Conservation (phyloP, 2,329 filamentous ascomycete species). For the Diaporthe australafricana region DNA sequence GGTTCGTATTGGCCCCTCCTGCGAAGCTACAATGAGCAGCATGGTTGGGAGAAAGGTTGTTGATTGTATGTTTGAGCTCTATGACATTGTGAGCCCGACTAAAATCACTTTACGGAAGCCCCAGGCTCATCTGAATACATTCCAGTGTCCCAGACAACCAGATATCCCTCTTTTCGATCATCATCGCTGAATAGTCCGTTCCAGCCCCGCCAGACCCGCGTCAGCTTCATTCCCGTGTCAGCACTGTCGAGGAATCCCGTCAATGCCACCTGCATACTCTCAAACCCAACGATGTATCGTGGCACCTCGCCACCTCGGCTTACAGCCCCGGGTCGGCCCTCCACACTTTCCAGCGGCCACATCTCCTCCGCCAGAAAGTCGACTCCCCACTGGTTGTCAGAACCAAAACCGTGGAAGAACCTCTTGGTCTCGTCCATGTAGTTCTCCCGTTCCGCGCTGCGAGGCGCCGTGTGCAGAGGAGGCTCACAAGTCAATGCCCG, state of each 20-base stretch:
- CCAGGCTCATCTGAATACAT: slow-evolving; percentile 41
- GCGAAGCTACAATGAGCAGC: too few relatives aligned
- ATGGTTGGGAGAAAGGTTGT: not conserved
- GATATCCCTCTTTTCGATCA: slow-evolving; percentile 63
- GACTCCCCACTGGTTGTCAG: slow-evolving; percentile 41
- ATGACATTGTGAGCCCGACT: not conserved
- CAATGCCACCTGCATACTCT: slow-evolving; percentile 64
- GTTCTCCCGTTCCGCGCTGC: slow-evolving; percentile 66
- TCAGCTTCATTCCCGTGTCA: slow-evolving; percentile 56
- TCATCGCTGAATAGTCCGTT: slow-evolving; percentile 75
- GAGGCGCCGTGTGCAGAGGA: slow-evolving; percentile 74
- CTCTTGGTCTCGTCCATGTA: slow-evolving; percentile 93
- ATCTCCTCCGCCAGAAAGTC: slow-evolving; percentile 68
- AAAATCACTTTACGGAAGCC: not conserved
- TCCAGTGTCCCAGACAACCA: slow-evolving; percentile 71
- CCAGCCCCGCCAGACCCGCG: slow-evolving; percentile 65
- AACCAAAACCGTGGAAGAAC: slow-evolving; percentile 77
- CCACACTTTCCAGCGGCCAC: slow-evolving; percentile 48
- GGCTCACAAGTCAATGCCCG: slow-evolving; percentile 94
- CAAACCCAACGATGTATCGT: slow-evolving; percentile 71
- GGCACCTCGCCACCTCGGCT: slow-evolving; percentile 50
- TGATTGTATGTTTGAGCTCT: not conserved
- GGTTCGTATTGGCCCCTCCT: too few relatives aligned
- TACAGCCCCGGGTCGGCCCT: slow-evolving; percentile 24
- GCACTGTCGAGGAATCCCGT: slow-evolving; percentile 56